These are phyloP conservation scores for Backusella mclennaniae DNA, from an alignment of 192 early-diverging fungal genomes.

Conservation along the genomic window DNA sequence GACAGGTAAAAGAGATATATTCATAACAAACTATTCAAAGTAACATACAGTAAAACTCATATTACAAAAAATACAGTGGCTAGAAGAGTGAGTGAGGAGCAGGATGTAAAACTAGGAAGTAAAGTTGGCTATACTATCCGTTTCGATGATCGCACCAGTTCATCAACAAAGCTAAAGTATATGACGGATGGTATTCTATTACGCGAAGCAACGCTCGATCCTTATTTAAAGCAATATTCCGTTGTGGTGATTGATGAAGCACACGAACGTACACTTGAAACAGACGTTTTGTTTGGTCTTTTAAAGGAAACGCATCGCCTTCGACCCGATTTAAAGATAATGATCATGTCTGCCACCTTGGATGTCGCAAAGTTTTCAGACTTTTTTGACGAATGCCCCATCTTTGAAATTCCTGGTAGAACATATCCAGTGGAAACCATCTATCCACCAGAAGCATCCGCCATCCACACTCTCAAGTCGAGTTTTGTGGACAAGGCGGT, in stretches of 20 bases:
- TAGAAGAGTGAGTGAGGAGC: conserved; percentile 94
- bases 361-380: conserved; percentile 80
- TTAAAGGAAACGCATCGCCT: conserved; percentile 73
- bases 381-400: conserved; percentile 78
- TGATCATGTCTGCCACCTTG: conserved; percentile 82
- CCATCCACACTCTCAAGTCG: conserved; percentile 64
- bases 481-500: conserved; percentile 72
- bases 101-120: conserved; percentile 74
- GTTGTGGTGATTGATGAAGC: conserved; percentile 96
- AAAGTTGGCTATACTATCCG: conserved; percentile 92
- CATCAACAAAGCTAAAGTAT: conserved; percentile 87
- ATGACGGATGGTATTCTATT: conserved; percentile 97
- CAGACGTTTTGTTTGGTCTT: conserved; percentile 91
- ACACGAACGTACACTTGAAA: conserved; percentile 91
- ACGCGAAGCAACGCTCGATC: conserved; percentile 83
- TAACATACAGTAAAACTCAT: not conserved
- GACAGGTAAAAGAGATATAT: conserved; percentile 39
- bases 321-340: conserved; percentile 80
- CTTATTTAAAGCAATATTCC: conserved; percentile 83
- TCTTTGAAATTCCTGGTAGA: conserved; percentile 76
- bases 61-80: conserved; percentile 54
- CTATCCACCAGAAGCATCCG: conserved; percentile 44
- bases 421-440: conserved; percentile 52
- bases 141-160: conserved; percentile 91
- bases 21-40: not conserved